Conservation (phyloP, 2,329 filamentous ascomycete genomes). For the Epichloe sibirici region DNA sequence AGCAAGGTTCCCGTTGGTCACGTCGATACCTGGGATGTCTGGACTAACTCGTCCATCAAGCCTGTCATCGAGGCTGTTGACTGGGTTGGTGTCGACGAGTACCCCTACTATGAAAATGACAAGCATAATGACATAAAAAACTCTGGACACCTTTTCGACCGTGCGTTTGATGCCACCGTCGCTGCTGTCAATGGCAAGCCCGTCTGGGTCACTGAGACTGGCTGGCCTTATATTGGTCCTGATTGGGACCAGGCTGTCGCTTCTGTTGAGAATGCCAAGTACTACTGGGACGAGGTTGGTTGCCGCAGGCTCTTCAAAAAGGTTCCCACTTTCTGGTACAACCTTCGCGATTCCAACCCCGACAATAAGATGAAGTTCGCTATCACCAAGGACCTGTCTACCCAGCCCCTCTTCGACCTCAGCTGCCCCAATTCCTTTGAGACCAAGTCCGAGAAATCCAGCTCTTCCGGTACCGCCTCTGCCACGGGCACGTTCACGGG, state of each 20-base stretch:
- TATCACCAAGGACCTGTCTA: constrained; percentile 41
- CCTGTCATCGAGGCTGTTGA: constrained; percentile 49
- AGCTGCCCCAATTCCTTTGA: constrained; percentile 35
- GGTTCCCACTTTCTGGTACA: constrained; percentile 49
- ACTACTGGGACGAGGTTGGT: constrained; percentile 50
- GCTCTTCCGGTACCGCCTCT: neutral
- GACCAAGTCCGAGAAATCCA: constrained; percentile 15
- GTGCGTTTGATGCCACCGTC: constrained; percentile 30
- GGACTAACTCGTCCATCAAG: constrained; percentile 47
- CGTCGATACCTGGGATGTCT: constrained; percentile 57
- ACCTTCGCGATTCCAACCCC: constrained; percentile 47
- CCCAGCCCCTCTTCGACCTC: constrained; percentile 39
- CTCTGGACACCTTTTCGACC: constrained; percentile 41
- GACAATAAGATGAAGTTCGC: constrained; percentile 46
- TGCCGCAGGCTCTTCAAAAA: constrained; percentile 46
- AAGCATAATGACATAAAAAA: constrained; percentile 44
- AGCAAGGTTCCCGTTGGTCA: constrained; percentile 45
- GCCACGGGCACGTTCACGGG: constrained; percentile 2
- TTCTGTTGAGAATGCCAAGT: constrained; percentile 45
- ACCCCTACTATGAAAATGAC: constrained; percentile 52
- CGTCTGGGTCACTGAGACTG: constrained; percentile 53
- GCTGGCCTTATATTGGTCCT: constrained; percentile 47
- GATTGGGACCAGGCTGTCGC: constrained; percentile 42
- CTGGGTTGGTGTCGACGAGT: constrained; percentile 53
- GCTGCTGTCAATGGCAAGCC: constrained; percentile 38